phyloP scores from a whole-genome alignment of 164 flowering plant genomes.

The Tetrastigma voinierianum region DNA sequence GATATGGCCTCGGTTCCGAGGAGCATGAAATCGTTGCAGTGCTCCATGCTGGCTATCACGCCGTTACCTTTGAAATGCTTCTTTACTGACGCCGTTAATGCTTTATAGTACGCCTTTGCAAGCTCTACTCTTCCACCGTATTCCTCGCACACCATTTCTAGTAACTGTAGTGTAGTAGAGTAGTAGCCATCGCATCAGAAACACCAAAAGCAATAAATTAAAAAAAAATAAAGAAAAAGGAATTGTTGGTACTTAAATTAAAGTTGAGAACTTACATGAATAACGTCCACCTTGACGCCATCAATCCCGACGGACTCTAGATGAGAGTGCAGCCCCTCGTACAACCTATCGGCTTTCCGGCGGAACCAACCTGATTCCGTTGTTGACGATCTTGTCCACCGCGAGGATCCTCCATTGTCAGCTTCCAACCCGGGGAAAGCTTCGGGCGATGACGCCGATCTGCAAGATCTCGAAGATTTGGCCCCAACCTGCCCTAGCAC shows the following conservation, averaged over 20 bases:
- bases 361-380: slow-evolving; percentile 66
- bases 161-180: slow-evolving; percentile 30
- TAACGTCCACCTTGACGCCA: slow-evolving; percentile 77
- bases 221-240: neutral
- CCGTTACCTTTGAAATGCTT: slow-evolving; percentile 73
- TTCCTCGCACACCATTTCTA: slow-evolving; percentile 68
- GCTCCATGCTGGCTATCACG: slow-evolving; percentile 82
- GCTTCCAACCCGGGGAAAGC: slow-evolving; percentile 52
- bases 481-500: slow-evolving; percentile 89
- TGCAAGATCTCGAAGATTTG: too few relatives aligned
- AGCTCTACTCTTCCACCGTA: slow-evolving; percentile 74
- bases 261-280: slow-evolving; percentile 51
- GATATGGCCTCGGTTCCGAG: slow-evolving; percentile 68
- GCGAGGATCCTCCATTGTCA: slow-evolving; percentile 82
- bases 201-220: neutral
- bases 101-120: slow-evolving; percentile 67
- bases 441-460: slow-evolving; percentile 50
- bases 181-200: neutral
- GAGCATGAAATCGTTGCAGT: slow-evolving; percentile 77
- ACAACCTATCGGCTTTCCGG: slow-evolving; percentile 60
- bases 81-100: slow-evolving; percentile 52
- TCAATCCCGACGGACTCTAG: slow-evolving; percentile 60
- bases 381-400: slow-evolving; percentile 66
- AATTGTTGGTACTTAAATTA: neutral
- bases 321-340: slow-evolving; percentile 68